Base-by-base conservation (phyloP, 2,329 filamentous ascomycete genomes). In the Fusarium acutatum region DNA sequence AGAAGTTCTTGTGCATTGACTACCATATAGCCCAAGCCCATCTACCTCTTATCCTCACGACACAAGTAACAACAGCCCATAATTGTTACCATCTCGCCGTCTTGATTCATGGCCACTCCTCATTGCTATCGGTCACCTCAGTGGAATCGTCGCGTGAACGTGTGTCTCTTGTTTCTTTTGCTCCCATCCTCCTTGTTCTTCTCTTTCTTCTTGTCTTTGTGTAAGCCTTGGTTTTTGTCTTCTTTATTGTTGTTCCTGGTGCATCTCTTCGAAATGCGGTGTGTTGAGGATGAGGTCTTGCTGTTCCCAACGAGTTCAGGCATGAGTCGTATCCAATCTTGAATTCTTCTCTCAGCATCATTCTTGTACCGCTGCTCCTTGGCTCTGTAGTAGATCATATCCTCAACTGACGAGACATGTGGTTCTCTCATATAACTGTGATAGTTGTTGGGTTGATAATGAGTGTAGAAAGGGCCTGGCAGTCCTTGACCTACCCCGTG, bases 251-350 rank as follows among this genome's bases (percentile, higher is more conserved):
- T 38, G 41, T 44, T 71, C 15, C 58, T 37, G 13, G 22, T 32
- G n/a, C 30, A 24, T 10, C 28, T 37, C 38, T 47, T 47, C 15
- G 34, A 30, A 24, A 49, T 32, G n/a, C 20, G 32, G 8, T 41
- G 15, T 11, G 13, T 18, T 24, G 11, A n/a, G 14, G 15, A 24
- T 47, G 26, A n/a, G 22, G 22, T 18, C 24, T 8, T 22, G 15
- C 30, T 44, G 14, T 38, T 43, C 7, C 40, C 46, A 10, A 60
- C 40, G 37, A 75, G 47, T 28, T 63, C 58, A 7, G 59, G 62
- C 66, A 75, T 69, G 15, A 66, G 50, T n/a, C 57, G 64, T 13
- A 62, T 41, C 73, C 73, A 75, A 47, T 74, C 73, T 30, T 57
- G 44, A 22, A 74, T 52, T 34, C 64, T 61, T 43, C 44, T 68